Evolutionary conservation across 768 basidiomycete genomes (phyloP).

Genomic region (Russula dissimulans): DNA sequence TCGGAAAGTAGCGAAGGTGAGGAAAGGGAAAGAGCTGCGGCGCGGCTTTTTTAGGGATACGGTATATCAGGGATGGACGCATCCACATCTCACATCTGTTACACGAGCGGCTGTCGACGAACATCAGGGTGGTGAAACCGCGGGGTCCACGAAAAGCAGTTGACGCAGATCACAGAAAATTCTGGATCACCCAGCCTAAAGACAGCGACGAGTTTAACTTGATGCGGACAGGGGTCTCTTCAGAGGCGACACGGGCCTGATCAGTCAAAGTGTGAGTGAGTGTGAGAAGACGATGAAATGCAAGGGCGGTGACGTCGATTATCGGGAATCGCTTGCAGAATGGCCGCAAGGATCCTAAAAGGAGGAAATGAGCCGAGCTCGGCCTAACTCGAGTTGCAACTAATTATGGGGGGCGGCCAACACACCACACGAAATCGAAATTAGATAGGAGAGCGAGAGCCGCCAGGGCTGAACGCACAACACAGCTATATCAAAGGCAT

Average conservation of each 20-base stretch:
- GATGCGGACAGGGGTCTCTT: slow-evolving; percentile 15
- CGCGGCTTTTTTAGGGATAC: not conserved
- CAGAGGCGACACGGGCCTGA: slow-evolving; percentile 6
- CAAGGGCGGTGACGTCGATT: slow-evolving; percentile 18
- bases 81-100: slow-evolving; percentile 4
- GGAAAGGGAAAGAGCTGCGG: not conserved
- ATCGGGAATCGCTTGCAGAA: slow-evolving; percentile 15
- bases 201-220: slow-evolving; percentile 15
- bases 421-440: slow-evolving; percentile 12
- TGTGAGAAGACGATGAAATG: slow-evolving; percentile 5
- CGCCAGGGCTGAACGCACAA: not conserved
- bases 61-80: not conserved
- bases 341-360: slow-evolving; percentile 5
- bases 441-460: slow-evolving; percentile 14
- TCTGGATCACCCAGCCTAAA: slow-evolving; percentile 13
- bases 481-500: slow-evolving; percentile 1
- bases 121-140: slow-evolving; percentile 12
- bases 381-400: slow-evolving; percentile 2
- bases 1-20: slow-evolving; percentile 4
- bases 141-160: slow-evolving; percentile 7
- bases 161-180: slow-evolving; percentile 12
- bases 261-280: not conserved
- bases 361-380: slow-evolving; percentile 10
- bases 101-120: slow-evolving; percentile 7
- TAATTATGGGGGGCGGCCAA: slow-evolving; percentile 14